Percentiles rank a stretch among this genome's conserved stretches.
Evolutionary conservation across 176 grass and related monocot species (phyloP).

Genomic region (Zea mays): Zm-B73-REFERENCE-NAM-5.0 NC_050098.1:21478501-21479000

Average conservation of each 20-base stretch:
- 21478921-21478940: no score
- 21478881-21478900: background rate
- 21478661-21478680: background rate
- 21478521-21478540: background rate
- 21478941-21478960: background rate
- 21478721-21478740: background rate
- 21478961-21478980: background rate
- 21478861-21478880: constrained; percentile 11
- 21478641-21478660: no score
- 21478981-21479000: background rate
- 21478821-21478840: background rate
- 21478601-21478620: background rate
- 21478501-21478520: background rate
- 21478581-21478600: background rate
- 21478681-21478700: background rate
- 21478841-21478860: background rate
- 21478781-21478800: background rate
- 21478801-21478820: background rate
- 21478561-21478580: background rate
- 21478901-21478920: no score
- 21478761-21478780: background rate
- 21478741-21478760: background rate
- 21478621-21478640: background rate
- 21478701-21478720: background rate
- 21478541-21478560: background rate